Percentiles rank a stretch among this genome's conserved stretches.
Conservation (phyloP, 2,329 filamentous ascomycete genomes). For the Pseudogymnoascus destructans region DNA sequence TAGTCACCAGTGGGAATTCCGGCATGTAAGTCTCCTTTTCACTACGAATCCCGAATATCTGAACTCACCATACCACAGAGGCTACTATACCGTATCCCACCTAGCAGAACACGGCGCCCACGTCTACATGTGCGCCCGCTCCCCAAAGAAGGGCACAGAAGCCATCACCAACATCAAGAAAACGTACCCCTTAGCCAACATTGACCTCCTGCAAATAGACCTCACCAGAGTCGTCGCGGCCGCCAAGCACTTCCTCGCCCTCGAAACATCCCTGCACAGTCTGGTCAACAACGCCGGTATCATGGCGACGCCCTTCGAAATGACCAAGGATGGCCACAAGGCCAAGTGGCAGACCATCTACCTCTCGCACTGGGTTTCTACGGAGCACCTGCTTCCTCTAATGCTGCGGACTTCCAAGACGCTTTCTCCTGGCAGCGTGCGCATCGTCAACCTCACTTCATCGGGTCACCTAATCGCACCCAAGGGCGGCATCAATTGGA, state of each 20-base stretch:
- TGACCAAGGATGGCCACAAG: slow-evolving; percentile 30
- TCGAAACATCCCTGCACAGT: slow-evolving; percentile 26
- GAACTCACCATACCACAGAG: slow-evolving; percentile 16
- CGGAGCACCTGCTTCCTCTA: slow-evolving; percentile 16
- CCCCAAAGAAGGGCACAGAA: slow-evolving; percentile 13
- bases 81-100: slow-evolving; percentile 17
- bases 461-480: slow-evolving; percentile 17
- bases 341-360: slow-evolving; percentile 24
- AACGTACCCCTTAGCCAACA: slow-evolving; percentile 13
- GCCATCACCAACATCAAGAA: slow-evolving; percentile 17
- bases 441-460: slow-evolving; percentile 19
- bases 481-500: slow-evolving; percentile 17
- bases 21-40: slow-evolving; percentile 30
- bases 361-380: slow-evolving; percentile 23
- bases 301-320: slow-evolving; percentile 27
- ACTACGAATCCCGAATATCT: slow-evolving; percentile 5
- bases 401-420: slow-evolving; percentile 16
- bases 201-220: slow-evolving; percentile 27
- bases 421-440: slow-evolving; percentile 17
- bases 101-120: slow-evolving; percentile 19
- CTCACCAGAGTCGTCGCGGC: slow-evolving; percentile 27
- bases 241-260: slow-evolving; percentile 16
- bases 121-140: slow-evolving; percentile 19
- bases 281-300: slow-evolving; percentile 31
- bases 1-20: slow-evolving; percentile 34